phyloP scores from a whole-genome alignment of 2,329 filamentous ascomycete genomes.

The Metarhizium humberi region DNA sequence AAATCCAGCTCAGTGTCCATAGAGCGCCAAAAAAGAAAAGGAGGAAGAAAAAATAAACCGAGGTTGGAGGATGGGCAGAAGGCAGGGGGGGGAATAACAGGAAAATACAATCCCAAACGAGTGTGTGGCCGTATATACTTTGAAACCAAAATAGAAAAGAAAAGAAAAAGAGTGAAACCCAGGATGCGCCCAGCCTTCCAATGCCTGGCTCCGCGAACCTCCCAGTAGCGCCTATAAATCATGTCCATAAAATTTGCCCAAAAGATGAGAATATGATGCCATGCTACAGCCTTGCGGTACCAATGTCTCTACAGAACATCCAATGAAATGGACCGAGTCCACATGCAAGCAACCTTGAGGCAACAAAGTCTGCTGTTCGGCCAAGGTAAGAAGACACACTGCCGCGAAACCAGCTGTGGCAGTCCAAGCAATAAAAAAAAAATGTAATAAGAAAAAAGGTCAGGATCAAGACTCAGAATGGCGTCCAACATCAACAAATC shows the following conservation, averaged over 20 bases:
- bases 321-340: not conserved
- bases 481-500: not conserved
- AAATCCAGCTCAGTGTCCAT: slow-evolving; percentile 6
- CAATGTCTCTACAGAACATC: not conserved
- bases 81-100: not conserved
- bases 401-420: not conserved
- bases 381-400: not conserved
- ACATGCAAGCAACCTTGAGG: not conserved
- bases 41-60: not conserved
- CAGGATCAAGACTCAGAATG: slow-evolving; percentile 3
- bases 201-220: not conserved
- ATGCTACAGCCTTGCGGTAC: not conserved
- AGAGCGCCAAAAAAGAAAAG: not conserved
- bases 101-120: slow-evolving; percentile 1
- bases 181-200: slow-evolving; percentile 3
- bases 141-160: slow-evolving; percentile 3
- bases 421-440: not conserved
- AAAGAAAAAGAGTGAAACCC: slow-evolving; percentile 2
- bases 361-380: not conserved
- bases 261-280: not conserved
- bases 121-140: slow-evolving; percentile 1
- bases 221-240: slow-evolving; percentile 3
- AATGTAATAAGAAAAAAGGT: slow-evolving; percentile 2
- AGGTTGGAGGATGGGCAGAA: no score
- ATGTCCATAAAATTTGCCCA: slow-evolving; percentile 2